Evolutionary conservation across 1,139 yeast genomes (phyloP).

Genomic region (Suhomyces bolitotheri): DNA sequence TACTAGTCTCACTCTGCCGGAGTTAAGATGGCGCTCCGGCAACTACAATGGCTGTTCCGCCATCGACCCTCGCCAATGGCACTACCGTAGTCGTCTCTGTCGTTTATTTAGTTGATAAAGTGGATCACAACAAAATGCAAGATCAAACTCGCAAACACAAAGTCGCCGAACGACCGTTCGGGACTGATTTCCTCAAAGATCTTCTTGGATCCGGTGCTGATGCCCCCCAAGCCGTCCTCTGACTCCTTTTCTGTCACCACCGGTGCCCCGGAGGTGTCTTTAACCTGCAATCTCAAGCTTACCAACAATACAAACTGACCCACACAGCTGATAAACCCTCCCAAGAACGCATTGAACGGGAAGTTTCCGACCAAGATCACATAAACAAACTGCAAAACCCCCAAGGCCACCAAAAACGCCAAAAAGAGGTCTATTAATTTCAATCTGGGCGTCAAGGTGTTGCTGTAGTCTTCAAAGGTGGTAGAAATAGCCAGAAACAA

Average conservation of each 20-base stretch:
- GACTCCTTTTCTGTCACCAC: slow-evolving; percentile 3
- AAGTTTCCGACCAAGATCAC: slow-evolving; percentile 79
- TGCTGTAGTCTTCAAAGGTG: slow-evolving; percentile 49
- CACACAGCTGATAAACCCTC: slow-evolving; percentile 89
- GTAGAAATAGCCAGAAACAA: slow-evolving; percentile 48
- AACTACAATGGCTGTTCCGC: too few species aligned
- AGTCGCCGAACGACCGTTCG: slow-evolving; percentile 87
- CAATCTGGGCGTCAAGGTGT: slow-evolving; percentile 47
- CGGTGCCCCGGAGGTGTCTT: slow-evolving; percentile 13
- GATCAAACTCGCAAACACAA: slow-evolving; percentile 79
- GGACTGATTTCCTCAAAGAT: slow-evolving; percentile 59
- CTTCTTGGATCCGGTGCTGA: slow-evolving; percentile 20
- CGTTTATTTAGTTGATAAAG: slow-evolving; percentile 59
- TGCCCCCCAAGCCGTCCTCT: slow-evolving; percentile 15
- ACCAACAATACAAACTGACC: slow-evolving; percentile 93
- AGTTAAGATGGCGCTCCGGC: too few species aligned
- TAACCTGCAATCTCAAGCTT: slow-evolving; percentile 69
- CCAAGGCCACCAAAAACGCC: slow-evolving; percentile 70
- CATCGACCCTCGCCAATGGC: too few species aligned
- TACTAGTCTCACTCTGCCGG: too few species aligned
- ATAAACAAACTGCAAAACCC: slow-evolving; percentile 75
- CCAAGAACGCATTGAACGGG: slow-evolving; percentile 95
- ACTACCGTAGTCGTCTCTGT: too few species aligned
- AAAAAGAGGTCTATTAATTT: slow-evolving; percentile 78
- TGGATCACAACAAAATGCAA: slow-evolving; percentile 89